Evolutionary conservation across 1,284 basidiomycete species (phyloP).

Genomic region (Cutaneotrichosporon cyanovorans): DNA sequence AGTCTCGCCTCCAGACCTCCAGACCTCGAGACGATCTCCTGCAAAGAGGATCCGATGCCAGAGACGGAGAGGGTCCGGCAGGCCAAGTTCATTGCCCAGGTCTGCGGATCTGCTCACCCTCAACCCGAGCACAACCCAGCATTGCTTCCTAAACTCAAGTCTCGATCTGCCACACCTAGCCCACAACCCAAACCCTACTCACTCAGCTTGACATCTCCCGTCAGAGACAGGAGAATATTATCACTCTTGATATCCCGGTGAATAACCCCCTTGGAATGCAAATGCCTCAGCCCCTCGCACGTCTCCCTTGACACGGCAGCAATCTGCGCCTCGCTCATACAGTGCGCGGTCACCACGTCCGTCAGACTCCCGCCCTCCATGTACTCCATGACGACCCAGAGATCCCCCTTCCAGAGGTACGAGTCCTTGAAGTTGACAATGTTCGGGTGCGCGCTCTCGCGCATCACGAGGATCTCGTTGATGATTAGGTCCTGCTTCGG

Average conservation of each 20-base stretch:
- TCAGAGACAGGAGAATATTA: conserved; percentile 85
- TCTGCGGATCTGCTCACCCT: no score
- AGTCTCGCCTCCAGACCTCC: no score
- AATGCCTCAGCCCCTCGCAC: conserved; percentile 79
- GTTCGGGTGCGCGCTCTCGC: conserved; percentile 88
- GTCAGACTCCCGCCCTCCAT: conserved; percentile 91
- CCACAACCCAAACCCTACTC: no score
- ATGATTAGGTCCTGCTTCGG: conserved; percentile 99
- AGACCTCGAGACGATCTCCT: no score
- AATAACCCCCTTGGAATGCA: conserved; percentile 91
- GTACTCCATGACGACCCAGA: conserved; percentile 99
- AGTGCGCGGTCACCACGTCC: conserved; percentile 91
- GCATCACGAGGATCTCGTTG: conserved; percentile 99
- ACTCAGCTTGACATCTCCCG: conserved; percentile 96
- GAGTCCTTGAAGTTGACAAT: conserved; percentile 99
- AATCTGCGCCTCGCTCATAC: conserved; percentile 90
- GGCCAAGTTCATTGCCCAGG: no score
- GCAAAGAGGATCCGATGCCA: no score
- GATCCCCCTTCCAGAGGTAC: conserved; percentile 92
- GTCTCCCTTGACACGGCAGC: conserved; percentile 88
- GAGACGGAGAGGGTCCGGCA: no score
- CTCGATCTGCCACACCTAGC: no score
- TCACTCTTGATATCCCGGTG: conserved; percentile 98
- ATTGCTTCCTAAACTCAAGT: no score
- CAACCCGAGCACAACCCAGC: no score